Conservation (phyloP, 495 filamentous ascomycete genomes). For the Massariosphaeria phaeospora region DNA sequence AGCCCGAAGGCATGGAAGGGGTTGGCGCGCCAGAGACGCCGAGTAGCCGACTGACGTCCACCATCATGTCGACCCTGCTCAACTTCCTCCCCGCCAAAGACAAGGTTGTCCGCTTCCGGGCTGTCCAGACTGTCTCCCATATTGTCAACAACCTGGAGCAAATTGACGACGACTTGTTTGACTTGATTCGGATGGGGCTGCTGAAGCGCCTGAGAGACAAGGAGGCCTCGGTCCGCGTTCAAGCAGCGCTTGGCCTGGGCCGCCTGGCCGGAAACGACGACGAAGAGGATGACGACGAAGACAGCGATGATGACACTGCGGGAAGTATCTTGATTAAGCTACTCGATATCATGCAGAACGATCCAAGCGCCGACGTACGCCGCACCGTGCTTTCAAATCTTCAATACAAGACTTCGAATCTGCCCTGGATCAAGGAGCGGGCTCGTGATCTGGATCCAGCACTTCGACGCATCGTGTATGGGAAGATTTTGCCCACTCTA, state of each 20-base stretch:
- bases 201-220: conserved; percentile 86
- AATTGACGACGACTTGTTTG: conserved; percentile 83
- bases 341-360: conserved; percentile 88
- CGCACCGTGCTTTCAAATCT: conserved; percentile 84
- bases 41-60: conserved; percentile 66
- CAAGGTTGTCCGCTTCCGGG: conserved; percentile 83
- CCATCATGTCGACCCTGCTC: conserved; percentile 63
- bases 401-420: conserved; percentile 68
- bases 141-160: conserved; percentile 86
- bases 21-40: conserved; percentile 72
- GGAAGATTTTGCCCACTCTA: conserved; percentile 77
- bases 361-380: conserved; percentile 88
- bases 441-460: conserved; percentile 81
- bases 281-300: conserved; percentile 44
- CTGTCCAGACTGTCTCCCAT: conserved; percentile 82
- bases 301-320: conserved; percentile 50
- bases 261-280: conserved; percentile 75
- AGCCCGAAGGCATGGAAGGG: conserved; percentile 46
- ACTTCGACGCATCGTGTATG: conserved; percentile 81
- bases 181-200: conserved; percentile 68
- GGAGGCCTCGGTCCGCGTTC: conserved; percentile 82
- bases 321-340: conserved; percentile 70
- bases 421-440: conserved; percentile 89
- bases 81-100: conserved; percentile 76
- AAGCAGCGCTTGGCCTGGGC: conserved; percentile 87